These are phyloP conservation scores for Colletotrichum incanum DNA, from an alignment of 2,329 filamentous ascomycete species.

Conservation along the genomic window DNA sequence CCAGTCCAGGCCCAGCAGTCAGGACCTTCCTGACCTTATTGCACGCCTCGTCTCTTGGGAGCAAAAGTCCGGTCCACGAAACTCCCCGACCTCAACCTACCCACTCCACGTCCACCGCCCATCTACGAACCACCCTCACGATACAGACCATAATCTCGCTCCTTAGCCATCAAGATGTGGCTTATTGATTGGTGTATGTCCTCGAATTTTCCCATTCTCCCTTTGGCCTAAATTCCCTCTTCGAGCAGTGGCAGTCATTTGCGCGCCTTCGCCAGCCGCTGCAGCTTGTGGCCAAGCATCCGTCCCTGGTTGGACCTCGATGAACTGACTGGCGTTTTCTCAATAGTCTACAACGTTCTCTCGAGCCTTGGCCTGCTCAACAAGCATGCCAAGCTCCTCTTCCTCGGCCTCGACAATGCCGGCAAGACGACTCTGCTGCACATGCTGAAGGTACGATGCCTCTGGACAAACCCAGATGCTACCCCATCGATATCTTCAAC, in stretches of 20 bases:
- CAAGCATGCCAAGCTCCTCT: conserved; percentile 96
- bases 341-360: conserved; percentile 86
- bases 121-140: conserved; percentile 35
- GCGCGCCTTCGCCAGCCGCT: conserved; percentile 46
- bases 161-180: conserved; percentile 77
- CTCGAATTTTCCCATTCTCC: not conserved
- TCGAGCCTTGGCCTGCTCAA: conserved; percentile 90
- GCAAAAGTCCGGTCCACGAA: conserved; percentile 38
- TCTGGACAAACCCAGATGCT: not conserved
- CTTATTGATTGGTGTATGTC: conserved; percentile 94
- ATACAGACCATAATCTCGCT: conserved; percentile 41
- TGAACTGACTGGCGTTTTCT: conserved; percentile 49
- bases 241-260: conserved; percentile 25
- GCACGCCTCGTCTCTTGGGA: conserved; percentile 32
- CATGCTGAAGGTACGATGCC: conserved; percentile 88
- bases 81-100: conserved; percentile 33
- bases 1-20: conserved; percentile 15
- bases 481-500: not conserved
- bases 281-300: conserved; percentile 33
- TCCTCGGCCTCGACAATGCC: conserved; percentile 93
- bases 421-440: conserved; percentile 95
- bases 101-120: conserved; percentile 38
- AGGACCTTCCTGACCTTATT: conserved; percentile 2
- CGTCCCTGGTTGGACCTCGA: conserved; percentile 29
- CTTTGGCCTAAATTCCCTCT: not conserved